These are phyloP conservation scores for Chaetomidium leptoderma DNA, from an alignment of 495 filamentous ascomycete genomes.

Conservation along the genomic window DNA sequence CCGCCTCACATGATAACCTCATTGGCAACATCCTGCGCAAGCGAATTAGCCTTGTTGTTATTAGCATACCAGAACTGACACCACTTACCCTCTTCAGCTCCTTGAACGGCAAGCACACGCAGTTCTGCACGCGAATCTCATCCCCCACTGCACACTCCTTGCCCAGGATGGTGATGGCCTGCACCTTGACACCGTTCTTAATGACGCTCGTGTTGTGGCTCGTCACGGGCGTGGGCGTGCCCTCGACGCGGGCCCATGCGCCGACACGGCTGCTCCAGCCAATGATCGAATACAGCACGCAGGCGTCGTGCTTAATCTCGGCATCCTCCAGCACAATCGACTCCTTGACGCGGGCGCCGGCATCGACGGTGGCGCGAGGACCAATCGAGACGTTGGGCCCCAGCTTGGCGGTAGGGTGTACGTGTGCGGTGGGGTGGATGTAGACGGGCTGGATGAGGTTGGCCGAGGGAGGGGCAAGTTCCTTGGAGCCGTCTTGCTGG, in stretches of 20 bases:
- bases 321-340: slow-evolving; percentile 91
- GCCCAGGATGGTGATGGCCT: slow-evolving; percentile 96
- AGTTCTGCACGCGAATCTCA: slow-evolving; percentile 97
- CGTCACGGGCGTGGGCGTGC: slow-evolving; percentile 81
- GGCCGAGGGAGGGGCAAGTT: slow-evolving; percentile 78
- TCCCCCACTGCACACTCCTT: slow-evolving; percentile 95
- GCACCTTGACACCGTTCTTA: slow-evolving; percentile 97
- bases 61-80: background rate
- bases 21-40: slow-evolving; percentile 67
- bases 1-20: slow-evolving; percentile 87
- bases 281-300: slow-evolving; percentile 93
- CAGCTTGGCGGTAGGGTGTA: slow-evolving; percentile 94
- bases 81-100: slow-evolving; percentile 90
- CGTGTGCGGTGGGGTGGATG: slow-evolving; percentile 90
- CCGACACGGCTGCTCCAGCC: slow-evolving; percentile 96
- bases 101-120: slow-evolving; percentile 96
- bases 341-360: slow-evolving; percentile 91
- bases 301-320: slow-evolving; percentile 96
- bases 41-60: slow-evolving; percentile 31
- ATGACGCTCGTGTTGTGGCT: slow-evolving; percentile 93
- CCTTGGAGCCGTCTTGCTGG: slow-evolving; percentile 73
- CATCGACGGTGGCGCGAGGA: slow-evolving; percentile 74
- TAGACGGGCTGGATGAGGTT: slow-evolving; percentile 92
- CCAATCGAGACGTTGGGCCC: slow-evolving; percentile 96
- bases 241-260: slow-evolving; percentile 96